Conservation (phyloP, 208 protist genomes). For the Herpetomonas tarakana region DNA sequence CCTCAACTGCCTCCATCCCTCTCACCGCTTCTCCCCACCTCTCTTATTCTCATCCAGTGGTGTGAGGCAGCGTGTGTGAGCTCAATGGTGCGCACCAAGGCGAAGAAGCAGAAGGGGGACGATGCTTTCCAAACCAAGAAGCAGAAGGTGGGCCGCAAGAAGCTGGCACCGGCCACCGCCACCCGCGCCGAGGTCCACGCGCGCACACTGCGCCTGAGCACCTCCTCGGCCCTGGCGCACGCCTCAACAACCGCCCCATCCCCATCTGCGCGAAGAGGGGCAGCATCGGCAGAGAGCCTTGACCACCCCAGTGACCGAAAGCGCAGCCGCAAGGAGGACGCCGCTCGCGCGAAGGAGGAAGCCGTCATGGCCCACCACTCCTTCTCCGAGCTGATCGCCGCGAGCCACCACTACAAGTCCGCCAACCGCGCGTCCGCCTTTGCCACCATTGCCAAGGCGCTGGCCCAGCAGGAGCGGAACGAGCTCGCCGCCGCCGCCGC, state of each 20-base stretch:
- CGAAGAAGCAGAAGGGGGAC: slow-evolving; percentile 78
- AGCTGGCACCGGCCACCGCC: slow-evolving; percentile 70
- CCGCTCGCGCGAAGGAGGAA: not conserved
- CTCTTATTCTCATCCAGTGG: not conserved
- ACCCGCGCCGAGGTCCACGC: slow-evolving; percentile 83
- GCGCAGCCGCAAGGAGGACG: not conserved
- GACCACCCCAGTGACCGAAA: not conserved
- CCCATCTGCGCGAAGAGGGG: too few species aligned
- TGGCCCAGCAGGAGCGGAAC: slow-evolving; percentile 11
- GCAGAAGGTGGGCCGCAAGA: slow-evolving; percentile 83
- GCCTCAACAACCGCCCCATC: slow-evolving; percentile 9
- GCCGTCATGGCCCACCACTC: slow-evolving; percentile 13
- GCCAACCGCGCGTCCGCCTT: slow-evolving; percentile 53
- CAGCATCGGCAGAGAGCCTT: too few species aligned
- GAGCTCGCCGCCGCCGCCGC: slow-evolving; percentile 3
- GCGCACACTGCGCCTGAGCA: slow-evolving; percentile 60
- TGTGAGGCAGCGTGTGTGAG: not conserved
- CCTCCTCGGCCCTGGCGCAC: slow-evolving; percentile 34
- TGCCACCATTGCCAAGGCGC: slow-evolving; percentile 29
- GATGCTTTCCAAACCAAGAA: slow-evolving; percentile 70
- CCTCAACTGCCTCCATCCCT: too few species aligned
- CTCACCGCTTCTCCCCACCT: not conserved
- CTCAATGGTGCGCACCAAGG: slow-evolving; percentile 84
- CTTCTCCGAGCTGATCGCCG: slow-evolving; percentile 52
- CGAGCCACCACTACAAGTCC: slow-evolving; percentile 64